Conservation (phyloP, 2,329 filamentous ascomycete species). For the Exophiala viscosa region DNA sequence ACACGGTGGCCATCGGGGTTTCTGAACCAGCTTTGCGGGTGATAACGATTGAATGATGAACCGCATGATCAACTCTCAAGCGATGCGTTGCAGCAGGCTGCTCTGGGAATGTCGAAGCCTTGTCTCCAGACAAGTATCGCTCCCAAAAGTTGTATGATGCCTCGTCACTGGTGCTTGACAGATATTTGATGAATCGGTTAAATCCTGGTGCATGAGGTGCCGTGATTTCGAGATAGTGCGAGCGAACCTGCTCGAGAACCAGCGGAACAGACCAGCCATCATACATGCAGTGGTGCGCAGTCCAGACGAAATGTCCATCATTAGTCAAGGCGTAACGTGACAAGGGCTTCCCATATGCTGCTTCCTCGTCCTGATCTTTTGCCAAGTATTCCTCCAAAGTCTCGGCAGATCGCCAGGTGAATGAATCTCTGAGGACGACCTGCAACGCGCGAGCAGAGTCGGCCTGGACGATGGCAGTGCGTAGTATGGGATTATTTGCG, state of each 20-base stretch:
- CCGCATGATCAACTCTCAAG: constrained; percentile 10
- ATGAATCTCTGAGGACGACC: constrained; percentile 29
- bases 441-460: constrained; percentile 30
- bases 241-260: constrained; percentile 22
- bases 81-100: constrained; percentile 15
- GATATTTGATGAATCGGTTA: constrained; percentile 29
- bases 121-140: constrained; percentile 16
- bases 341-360: constrained; percentile 15
- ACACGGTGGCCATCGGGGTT: constrained; percentile 32
- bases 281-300: constrained; percentile 43
- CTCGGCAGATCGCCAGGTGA: constrained; percentile 25
- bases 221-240: constrained; percentile 18
- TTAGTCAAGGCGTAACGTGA: constrained; percentile 13
- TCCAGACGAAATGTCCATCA: constrained; percentile 35
- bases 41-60: constrained; percentile 2
- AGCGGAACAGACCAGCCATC: constrained; percentile 36
- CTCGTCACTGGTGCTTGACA: constrained; percentile 19
- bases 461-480: constrained; percentile 38
- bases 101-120: constrained; percentile 13
- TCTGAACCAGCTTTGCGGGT: constrained; percentile 9
- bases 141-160: constrained; percentile 23
- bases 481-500: constrained; percentile 37
- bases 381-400: constrained; percentile 12
- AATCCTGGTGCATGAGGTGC: constrained; percentile 22
- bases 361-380: constrained; percentile 9